Evolutionary conservation across 2,329 filamentous ascomycete species (phyloP), one percentile per base, ranked within the genome.

Genomic region (Ophiostoma piceae): DNA sequence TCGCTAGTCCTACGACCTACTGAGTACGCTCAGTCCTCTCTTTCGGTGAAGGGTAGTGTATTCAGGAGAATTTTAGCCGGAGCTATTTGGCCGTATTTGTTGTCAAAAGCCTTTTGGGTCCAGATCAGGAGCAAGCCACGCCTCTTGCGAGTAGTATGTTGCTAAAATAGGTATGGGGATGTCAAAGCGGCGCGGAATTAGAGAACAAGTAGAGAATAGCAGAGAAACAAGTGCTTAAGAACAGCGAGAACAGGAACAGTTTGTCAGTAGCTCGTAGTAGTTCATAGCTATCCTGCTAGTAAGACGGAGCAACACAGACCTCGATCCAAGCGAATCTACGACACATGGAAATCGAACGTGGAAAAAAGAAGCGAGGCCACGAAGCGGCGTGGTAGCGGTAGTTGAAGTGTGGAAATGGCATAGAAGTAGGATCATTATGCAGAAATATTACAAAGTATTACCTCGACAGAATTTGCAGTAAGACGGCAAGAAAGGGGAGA

Each of bases 301-400:
- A 47, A 47, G 9, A 57, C 22, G 51, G 51, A 26, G 51, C 51
- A 47, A 57, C 51, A 57, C 22, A 60, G 57, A 60, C 51, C 51
- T 57, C 51, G 51, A 26, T 57, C 16, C 51, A 57, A 57, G 51
- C 22, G n/a, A 57, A 57, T 26, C 51, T n/a, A 57, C 51, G n/a
- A 26, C 22, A 26, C 51, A 57, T 26, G 51, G n/a, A 54, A 57
- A 57, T 26, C 51, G 11, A 57, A 57, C 57, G 26, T 32, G 57
- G 57, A 62, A 62, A 32, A 62, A 62, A 29, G 57, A 62, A 62
- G 57, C 57, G 26, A 62, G 57, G 12, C 26, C 57, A 16, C 11
- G 26, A 16, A 32, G 11, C 14, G 8, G 54, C 54, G n/a, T 54
- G 22, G 26, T 35, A 35, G 57, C 57, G 57, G 57, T 32, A 62